Evolutionary conservation across 805 yeast genomes (phyloP).

Genomic region (Yarrowia deformans): DNA sequence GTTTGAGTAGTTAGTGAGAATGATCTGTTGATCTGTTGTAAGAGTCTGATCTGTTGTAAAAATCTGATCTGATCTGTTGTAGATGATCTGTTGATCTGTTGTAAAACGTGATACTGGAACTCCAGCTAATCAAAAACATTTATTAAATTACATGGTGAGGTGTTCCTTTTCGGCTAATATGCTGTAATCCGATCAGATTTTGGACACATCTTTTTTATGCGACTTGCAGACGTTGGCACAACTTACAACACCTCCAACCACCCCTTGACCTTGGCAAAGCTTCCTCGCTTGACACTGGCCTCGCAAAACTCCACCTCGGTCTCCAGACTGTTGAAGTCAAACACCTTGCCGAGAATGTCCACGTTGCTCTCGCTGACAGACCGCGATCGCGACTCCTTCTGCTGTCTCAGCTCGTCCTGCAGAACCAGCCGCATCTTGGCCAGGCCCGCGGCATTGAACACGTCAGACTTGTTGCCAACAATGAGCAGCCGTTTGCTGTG

Average conservation of each 20-base stretch:
- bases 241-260: constrained; percentile 35
- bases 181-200: too few relatives aligned
- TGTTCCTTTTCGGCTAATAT: too few relatives aligned
- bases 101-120: too few relatives aligned
- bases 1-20: too few relatives aligned
- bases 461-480: constrained; percentile 86
- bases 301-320: constrained; percentile 36
- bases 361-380: constrained; percentile 29
- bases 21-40: too few relatives aligned
- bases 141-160: constrained; percentile 3
- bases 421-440: constrained; percentile 20
- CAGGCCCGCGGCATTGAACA: constrained; percentile 61
- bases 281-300: constrained; percentile 5
- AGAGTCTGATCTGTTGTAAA: too few relatives aligned
- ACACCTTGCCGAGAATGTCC: constrained; percentile 31
- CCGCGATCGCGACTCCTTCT: constrained; percentile 28
- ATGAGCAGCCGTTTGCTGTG: constrained; percentile 68
- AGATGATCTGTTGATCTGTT: too few relatives aligned
- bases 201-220: too few relatives aligned
- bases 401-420: constrained; percentile 22
- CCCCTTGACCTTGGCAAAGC: constrained; percentile 12
- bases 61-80: too few relatives aligned
- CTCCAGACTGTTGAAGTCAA: constrained; percentile 31
- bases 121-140: neutral
- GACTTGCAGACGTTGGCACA: too few relatives aligned